Conservation (phyloP, 441 rosid species). For the Adansonia madagascariensis region DNA sequence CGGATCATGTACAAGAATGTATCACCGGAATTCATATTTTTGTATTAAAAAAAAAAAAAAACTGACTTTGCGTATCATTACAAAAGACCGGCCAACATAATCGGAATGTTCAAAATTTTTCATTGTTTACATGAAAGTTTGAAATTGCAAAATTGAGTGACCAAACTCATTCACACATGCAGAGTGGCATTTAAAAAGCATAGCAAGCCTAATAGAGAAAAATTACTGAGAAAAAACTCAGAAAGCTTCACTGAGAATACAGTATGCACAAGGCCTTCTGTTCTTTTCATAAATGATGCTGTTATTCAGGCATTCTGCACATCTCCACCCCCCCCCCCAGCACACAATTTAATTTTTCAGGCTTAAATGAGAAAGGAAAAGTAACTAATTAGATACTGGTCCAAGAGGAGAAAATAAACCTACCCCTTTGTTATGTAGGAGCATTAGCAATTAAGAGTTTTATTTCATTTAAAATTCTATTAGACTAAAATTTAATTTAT, state of each 20-base stretch:
- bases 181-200: neutral
- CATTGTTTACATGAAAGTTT: neutral
- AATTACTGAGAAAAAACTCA: neutral
- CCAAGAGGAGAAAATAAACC: neutral
- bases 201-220: neutral
- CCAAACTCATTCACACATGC: neutral
- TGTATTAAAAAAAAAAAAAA: neutral
- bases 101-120: neutral
- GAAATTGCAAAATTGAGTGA: neutral
- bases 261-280: neutral
- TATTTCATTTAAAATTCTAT: too few relatives aligned
- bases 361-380: neutral
- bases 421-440: neutral
- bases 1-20: neutral
- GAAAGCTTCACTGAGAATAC: neutral
- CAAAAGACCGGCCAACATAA: neutral
- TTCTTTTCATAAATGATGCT: slow-evolving; percentile 3
- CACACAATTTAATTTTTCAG: neutral
- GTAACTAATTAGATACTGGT: neutral
- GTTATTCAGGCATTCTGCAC: neutral
- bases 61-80: neutral
- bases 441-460: too few relatives aligned
- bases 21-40: neutral
- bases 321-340: neutral
- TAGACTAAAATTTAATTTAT: too few relatives aligned